Evolutionary conservation across 345 rosid species (phyloP).

Genomic region (Leavenworthia alabamica): DNA sequence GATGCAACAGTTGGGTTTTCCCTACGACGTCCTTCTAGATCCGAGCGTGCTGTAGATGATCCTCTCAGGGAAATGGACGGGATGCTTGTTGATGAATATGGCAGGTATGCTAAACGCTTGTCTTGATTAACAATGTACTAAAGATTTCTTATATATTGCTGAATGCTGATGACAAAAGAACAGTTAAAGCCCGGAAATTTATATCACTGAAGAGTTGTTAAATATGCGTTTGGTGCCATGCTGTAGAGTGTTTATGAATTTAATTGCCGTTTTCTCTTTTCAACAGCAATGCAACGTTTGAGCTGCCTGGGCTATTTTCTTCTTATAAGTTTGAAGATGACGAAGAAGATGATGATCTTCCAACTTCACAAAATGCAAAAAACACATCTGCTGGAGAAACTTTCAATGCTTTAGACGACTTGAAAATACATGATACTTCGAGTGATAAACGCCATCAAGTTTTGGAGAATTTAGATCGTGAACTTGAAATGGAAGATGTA

Average conservation of each 20-base stretch:
- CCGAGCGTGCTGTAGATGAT: conserved; percentile 92
- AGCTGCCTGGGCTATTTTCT: conserved; percentile 73
- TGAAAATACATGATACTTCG: conserved; percentile 39
- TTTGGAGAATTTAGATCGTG: conserved; percentile 88
- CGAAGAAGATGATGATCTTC: conserved; percentile 57
- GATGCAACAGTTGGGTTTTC: conserved; percentile 57
- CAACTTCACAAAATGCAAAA: conserved; percentile 30
- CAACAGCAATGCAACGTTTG: conserved; percentile 86
- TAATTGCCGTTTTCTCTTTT: conserved; percentile 10
- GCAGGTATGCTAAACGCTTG: conserved; percentile 51
- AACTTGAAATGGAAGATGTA: conserved; percentile 97
- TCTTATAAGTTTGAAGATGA: conserved; percentile 68
- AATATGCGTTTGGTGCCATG: neutral
- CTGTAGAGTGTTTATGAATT: neutral
- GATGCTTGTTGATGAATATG: conserved; percentile 98
- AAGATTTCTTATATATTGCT: neutral
- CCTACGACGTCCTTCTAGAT: conserved; percentile 78
- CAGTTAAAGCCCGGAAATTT: conserved; percentile 14
- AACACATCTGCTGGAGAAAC: conserved; percentile 42
- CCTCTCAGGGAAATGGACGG: conserved; percentile 99
- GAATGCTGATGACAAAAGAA: conserved; percentile 9
- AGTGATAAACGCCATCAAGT: conserved; percentile 66
- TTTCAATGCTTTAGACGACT: conserved; percentile 36
- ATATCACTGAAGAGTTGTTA: neutral
- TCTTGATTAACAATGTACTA: conserved; percentile 1